Conservation (phyloP, 2,329 filamentous ascomycete genomes). For the Calonectria pauciramosa region DNA sequence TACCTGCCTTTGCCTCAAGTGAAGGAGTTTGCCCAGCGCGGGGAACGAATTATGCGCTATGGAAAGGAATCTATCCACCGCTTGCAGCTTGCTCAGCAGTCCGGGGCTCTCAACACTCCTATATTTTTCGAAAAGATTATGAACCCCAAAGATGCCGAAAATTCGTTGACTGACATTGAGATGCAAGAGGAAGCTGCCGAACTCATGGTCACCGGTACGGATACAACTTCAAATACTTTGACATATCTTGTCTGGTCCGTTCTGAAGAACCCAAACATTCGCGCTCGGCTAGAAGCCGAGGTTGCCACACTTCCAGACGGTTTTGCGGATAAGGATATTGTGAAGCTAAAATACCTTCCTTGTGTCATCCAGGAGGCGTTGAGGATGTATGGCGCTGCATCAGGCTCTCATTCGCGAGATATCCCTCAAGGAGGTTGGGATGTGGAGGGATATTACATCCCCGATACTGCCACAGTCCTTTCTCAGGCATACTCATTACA, state of each 20-base stretch:
- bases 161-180: background rate
- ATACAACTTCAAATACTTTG: slow-evolving; percentile 9
- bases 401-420: slow-evolving; percentile 10
- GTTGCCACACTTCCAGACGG: background rate
- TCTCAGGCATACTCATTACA: background rate
- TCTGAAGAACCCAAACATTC: background rate
- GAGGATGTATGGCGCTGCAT: slow-evolving; percentile 24
- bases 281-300: background rate
- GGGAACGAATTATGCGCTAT: background rate
- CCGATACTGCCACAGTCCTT: slow-evolving; percentile 1
- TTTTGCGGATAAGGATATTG: background rate
- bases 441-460: slow-evolving; percentile 11
- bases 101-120: background rate
- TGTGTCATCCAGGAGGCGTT: slow-evolving; percentile 4
- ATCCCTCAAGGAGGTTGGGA: slow-evolving; percentile 5
- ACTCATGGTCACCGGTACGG: slow-evolving; percentile 4
- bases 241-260: slow-evolving; percentile 5
- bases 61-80: slow-evolving; percentile 13
- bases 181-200: slow-evolving; percentile 2
- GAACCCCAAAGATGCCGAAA: slow-evolving; percentile 2
- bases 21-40: background rate
- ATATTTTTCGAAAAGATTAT: slow-evolving; percentile 15
- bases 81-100: background rate
- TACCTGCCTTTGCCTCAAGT: background rate
- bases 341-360: background rate